Evolutionary conservation across 73 alveolate genomes (phyloP).

Genomic region (Tetrahymena elliotti): DNA sequence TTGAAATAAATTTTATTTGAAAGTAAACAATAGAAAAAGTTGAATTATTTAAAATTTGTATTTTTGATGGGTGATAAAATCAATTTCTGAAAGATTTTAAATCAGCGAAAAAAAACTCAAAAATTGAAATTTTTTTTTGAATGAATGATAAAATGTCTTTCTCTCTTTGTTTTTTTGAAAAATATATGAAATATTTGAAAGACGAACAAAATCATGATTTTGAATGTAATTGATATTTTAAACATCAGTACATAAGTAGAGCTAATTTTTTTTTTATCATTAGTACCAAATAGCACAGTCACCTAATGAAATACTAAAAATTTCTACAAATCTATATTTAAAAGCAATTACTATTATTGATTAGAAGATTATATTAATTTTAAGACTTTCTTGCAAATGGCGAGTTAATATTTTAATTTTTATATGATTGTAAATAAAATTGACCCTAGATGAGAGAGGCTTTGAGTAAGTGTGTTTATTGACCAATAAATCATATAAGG

Average conservation of each 20-base stretch:
- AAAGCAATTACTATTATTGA: not conserved
- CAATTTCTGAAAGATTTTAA: not conserved
- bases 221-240: not conserved
- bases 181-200: not conserved
- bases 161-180: too few species aligned
- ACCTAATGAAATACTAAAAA: not conserved
- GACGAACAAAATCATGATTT: not conserved
- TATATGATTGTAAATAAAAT: too few species aligned
- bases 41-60: not conserved
- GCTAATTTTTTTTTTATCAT: not conserved
- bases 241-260: not conserved
- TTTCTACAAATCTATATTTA: not conserved
- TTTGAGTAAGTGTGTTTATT: too few species aligned
- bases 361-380: not conserved
- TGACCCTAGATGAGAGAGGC: too few species aligned
- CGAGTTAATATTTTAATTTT: too few species aligned
- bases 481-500: too few species aligned
- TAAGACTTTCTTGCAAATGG: not conserved
- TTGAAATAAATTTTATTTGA: too few species aligned
- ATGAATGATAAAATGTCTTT: too few species aligned
- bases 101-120: not conserved
- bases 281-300: not conserved
- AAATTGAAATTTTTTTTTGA: not conserved
- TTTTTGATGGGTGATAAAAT: not conserved
- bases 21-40: not conserved